Conservation (phyloP, 306 rosid genomes). For the Vigna mungo region DNA sequence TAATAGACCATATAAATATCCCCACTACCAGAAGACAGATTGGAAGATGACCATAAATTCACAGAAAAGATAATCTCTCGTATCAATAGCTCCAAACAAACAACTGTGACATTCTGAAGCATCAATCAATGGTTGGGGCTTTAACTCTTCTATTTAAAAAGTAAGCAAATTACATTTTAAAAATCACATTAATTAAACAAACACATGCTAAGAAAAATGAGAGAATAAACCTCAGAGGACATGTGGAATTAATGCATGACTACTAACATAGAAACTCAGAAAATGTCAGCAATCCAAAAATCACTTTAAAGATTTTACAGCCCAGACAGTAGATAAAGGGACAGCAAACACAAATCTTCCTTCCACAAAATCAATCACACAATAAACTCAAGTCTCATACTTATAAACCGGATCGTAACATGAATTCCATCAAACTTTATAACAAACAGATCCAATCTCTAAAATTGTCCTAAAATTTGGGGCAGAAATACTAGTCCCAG, state of each 20-base stretch:
- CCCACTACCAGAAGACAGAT: too few species aligned
- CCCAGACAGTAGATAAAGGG: neutral
- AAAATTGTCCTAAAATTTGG: neutral
- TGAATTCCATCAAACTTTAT: neutral
- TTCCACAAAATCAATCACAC: neutral
- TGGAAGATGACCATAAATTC: neutral
- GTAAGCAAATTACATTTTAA: neutral
- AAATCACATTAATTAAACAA: constrained; percentile 12
- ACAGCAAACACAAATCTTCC: constrained; percentile 17
- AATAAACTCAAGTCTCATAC: neutral
- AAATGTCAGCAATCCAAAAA: neutral
- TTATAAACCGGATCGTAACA: neutral
- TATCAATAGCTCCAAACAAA: constrained; percentile 25
- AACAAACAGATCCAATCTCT: neutral
- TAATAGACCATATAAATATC: too few species aligned
- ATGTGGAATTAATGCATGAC: constrained; percentile 2
- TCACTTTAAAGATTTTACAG: neutral
- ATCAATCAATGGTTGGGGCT: neutral
- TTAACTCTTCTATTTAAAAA: constrained; percentile 7
- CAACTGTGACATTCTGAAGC: constrained; percentile 34
- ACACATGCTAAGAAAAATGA: constrained; percentile 1
- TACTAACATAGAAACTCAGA: neutral
- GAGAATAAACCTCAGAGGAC: neutral
- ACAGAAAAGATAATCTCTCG: constrained; percentile 14
- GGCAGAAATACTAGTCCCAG: neutral